phyloP scores from a whole-genome alignment of 140 eudicot genomes.

The Flaveria floridana region DNA sequence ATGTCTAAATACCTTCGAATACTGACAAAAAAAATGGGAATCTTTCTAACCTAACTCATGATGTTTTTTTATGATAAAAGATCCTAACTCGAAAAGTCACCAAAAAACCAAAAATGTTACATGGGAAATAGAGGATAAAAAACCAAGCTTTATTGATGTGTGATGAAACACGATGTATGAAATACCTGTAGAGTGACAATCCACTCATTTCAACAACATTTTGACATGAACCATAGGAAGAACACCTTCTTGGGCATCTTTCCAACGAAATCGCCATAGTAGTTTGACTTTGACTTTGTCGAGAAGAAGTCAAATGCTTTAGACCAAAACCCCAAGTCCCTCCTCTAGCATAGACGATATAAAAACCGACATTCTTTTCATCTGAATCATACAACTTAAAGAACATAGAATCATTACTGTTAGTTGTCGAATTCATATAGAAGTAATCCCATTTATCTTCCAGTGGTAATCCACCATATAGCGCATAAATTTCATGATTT shows the following conservation, averaged over 20 bases:
- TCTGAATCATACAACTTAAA: conserved; percentile 63
- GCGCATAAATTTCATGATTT: conserved; percentile 49
- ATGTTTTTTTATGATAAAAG: neutral
- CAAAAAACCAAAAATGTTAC: neutral
- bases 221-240: conserved; percentile 75
- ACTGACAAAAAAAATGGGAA: no score
- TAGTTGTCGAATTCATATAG: conserved; percentile 49
- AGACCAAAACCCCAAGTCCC: conserved; percentile 83
- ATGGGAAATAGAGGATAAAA: neutral
- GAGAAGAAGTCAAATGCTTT: conserved; percentile 39
- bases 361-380: conserved; percentile 57
- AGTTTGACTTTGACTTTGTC: conserved; percentile 40
- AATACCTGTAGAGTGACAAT: conserved; percentile 43
- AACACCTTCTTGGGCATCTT: conserved; percentile 73
- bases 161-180: conserved; percentile 14
- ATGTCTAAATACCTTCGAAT: no score
- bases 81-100: neutral
- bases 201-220: conserved; percentile 44
- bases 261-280: conserved; percentile 62
- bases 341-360: conserved; percentile 60
- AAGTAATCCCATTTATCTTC: conserved; percentile 59
- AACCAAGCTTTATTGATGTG: conserved; percentile 42
- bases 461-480: conserved; percentile 68
- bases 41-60: neutral
- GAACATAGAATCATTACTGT: conserved; percentile 62